Conservation (phyloP, 805 yeast genomes). For the Ogataea siamensis region DNA sequence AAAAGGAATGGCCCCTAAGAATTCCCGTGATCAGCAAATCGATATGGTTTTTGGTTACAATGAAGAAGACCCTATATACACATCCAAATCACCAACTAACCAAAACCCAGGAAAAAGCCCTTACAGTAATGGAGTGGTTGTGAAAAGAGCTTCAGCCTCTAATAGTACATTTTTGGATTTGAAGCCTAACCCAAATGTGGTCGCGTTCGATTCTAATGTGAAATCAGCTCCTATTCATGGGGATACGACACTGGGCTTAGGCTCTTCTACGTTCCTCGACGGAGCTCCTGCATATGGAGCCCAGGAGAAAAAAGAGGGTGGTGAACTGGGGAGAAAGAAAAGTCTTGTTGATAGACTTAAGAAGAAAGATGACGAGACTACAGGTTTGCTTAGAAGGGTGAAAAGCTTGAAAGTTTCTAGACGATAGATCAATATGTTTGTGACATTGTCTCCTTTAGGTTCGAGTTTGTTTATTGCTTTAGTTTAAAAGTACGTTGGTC, state of each 20-base stretch:
- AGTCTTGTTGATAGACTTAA: constrained; percentile 70
- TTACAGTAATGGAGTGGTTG: constrained; percentile 33
- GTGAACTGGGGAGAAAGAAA: constrained; percentile 74
- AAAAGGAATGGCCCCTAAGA: constrained; percentile 58
- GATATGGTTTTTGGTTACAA: constrained; percentile 75
- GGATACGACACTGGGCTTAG: constrained; percentile 80
- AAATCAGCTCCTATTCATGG: constrained; percentile 82
- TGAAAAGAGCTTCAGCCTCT: constrained; percentile 29
- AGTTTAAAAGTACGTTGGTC: not conserved
- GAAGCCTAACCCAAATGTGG: constrained; percentile 51
- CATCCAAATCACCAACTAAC: constrained; percentile 19
- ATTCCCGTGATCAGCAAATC: constrained; percentile 58
- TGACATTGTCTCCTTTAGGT: constrained; percentile 1
- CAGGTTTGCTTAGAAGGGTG: constrained; percentile 76
- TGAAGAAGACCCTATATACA: constrained; percentile 45
- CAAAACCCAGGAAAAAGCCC: constrained; percentile 22
- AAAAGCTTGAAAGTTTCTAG: constrained; percentile 79
- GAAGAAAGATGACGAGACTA: constrained; percentile 29
- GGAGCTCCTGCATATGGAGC: constrained; percentile 81
- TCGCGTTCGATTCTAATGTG: constrained; percentile 67
- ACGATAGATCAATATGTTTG: not conserved
- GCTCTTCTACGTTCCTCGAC: constrained; percentile 87
- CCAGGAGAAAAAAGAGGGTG: constrained; percentile 40
- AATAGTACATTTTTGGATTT: constrained; percentile 32
- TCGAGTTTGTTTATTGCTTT: constrained; percentile 2